These are phyloP conservation scores for Rosa lucieae DNA, from an alignment of 306 rosid species.

Conservation along the genomic window DNA sequence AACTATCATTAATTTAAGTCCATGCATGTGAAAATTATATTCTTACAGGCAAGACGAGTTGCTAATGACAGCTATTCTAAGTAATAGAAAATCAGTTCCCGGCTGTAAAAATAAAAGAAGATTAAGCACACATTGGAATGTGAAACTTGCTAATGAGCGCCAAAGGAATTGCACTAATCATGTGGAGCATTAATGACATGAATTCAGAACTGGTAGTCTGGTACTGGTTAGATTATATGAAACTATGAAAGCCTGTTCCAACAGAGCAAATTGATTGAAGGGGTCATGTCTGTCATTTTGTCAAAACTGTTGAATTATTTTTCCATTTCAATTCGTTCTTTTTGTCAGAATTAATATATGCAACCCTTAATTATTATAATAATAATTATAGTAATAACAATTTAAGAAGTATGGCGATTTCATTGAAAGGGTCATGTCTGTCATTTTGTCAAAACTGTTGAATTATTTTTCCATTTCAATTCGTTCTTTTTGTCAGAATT, in stretches of 20 bases:
- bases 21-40: background rate
- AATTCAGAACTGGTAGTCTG: background rate
- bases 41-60: background rate
- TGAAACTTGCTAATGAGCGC: background rate
- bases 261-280: background rate
- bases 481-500: background rate
- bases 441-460: constrained; percentile 36
- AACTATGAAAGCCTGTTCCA: background rate
- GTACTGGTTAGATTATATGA: background rate
- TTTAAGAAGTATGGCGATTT: too few relatives aligned
- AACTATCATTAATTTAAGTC: background rate
- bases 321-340: constrained; percentile 4
- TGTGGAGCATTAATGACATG: constrained; percentile 13
- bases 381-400: too few relatives aligned
- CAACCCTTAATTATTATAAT: background rate
- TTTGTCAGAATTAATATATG: background rate
- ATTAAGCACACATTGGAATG: background rate
- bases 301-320: constrained; percentile 32
- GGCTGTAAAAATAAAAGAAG: background rate
- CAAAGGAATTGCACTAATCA: constrained; percentile 4
- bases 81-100: background rate
- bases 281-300: constrained; percentile 32
- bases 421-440: too few relatives aligned
- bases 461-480: constrained; percentile 11
- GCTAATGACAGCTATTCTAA: background rate